Conservation (phyloP, 352 stramenopile species). For the Phytophthora kernoviae region DNA sequence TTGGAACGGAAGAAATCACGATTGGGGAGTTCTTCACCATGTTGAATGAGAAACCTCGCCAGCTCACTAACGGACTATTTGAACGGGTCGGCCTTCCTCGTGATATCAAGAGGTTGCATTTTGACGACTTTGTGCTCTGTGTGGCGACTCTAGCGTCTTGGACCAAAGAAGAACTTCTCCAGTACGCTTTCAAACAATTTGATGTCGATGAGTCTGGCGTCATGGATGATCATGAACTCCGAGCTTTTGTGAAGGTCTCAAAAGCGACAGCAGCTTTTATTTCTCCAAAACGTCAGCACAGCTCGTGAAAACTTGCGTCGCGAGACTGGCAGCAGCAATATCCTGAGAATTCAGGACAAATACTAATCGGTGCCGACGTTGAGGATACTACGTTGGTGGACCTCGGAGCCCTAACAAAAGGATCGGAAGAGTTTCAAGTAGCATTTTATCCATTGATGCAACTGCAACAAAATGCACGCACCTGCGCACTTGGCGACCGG, state of each 20-base stretch:
- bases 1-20: constrained; percentile 56
- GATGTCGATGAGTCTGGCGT: constrained; percentile 66
- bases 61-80: constrained; percentile 63
- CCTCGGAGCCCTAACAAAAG: constrained; percentile 57
- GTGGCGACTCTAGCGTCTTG: constrained; percentile 54
- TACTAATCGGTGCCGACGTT: constrained; percentile 8
- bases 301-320: constrained; percentile 54
- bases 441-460: constrained; percentile 75
- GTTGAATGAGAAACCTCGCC: constrained; percentile 59
- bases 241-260: constrained; percentile 62
- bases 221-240: constrained; percentile 62
- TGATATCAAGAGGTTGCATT: constrained; percentile 40
- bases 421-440: constrained; percentile 56
- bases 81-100: constrained; percentile 38
- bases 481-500: constrained; percentile 47
- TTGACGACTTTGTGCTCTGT: constrained; percentile 70
- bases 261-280: constrained; percentile 63
- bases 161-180: constrained; percentile 54
- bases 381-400: constrained; percentile 55
- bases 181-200: constrained; percentile 75
- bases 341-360: not conserved
- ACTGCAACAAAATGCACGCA: constrained; percentile 63
- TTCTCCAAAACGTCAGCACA: constrained; percentile 68
- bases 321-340: constrained; percentile 13
- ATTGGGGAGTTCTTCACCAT: constrained; percentile 63